Evolutionary conservation across 306 rosid species (phyloP).

Genomic region (Rosa persica): DNA sequence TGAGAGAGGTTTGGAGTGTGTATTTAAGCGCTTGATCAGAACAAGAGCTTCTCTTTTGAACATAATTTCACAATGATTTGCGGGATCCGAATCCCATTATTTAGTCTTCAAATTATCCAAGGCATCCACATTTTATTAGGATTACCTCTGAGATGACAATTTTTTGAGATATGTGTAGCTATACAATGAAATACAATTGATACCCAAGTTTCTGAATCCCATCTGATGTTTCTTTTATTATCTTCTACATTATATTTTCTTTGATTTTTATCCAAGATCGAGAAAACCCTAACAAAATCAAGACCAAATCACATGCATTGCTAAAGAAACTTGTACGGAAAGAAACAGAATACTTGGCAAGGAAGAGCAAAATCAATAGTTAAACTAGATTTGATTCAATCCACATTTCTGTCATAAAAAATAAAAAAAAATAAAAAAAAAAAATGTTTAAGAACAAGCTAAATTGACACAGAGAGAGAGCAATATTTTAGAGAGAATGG

Average conservation of each 20-base stretch:
- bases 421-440: neutral
- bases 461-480: too few species aligned
- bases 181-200: slow-evolving; percentile 17
- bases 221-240: neutral
- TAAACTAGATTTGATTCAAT: neutral
- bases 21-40: slow-evolving; percentile 59
- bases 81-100: neutral
- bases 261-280: neutral
- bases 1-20: slow-evolving; percentile 50
- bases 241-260: neutral
- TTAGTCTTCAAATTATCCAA: slow-evolving; percentile 18
- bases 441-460: too few species aligned
- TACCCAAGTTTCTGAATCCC: neutral
- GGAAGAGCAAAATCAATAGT: neutral
- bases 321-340: neutral
- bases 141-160: slow-evolving; percentile 27
- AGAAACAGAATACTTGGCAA: neutral
- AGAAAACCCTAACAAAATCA: neutral
- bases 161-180: slow-evolving; percentile 1
- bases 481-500: too few species aligned
- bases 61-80: slow-evolving; percentile 44
- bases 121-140: slow-evolving; percentile 47
- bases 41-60: slow-evolving; percentile 62
- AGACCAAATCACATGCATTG: neutral
- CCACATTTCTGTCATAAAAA: neutral